Evolutionary conservation across 768 basidiomycete genomes (phyloP), one percentile per base, ranked within the genome.

Genomic region (Suillus decipiens): DNA sequence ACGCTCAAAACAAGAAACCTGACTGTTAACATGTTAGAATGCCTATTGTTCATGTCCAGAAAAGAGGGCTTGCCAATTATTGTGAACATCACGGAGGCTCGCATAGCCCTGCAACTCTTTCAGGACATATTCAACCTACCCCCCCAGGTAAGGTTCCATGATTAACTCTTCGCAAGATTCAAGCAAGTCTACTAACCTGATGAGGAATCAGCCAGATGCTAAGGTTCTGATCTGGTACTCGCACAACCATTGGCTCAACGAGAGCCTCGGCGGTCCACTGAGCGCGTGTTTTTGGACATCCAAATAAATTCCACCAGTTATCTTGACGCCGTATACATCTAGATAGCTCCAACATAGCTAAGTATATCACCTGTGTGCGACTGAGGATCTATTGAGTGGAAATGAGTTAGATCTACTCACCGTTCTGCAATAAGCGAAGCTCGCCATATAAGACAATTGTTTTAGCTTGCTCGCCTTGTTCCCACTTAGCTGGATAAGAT

Each of bases 1-100:
- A 22, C 84, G 80, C 56, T 84, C 84, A 64, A 83, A 85, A 66
- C 81, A 83, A n/a, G 84, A 84, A 7, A 84, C 77, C 68, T 84
- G 78, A 66, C 84, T 86, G 51, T 22, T 34, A 14, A n/a, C 24
- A 17, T 48, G 28, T 59, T 22, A 60, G 31, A 59, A 50, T 37
- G 9, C 14, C 4, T 10, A n/a, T 24, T 22, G 14, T 28, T 1
- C 1, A 61, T 11, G 14, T 17, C 36, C 60, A 45, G 34, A 45
- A 28, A 37, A 48, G 39, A 31, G 47, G 56, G 63, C 74, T 63
- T 74, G 77, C 84, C 82, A 83, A 54, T 64, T 37, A 54, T 74
- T 69, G n/a, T 70, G 61, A 43, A 72, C 70, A 61, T 85, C 80
- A 28, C 78, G 69, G 5, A 84, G 73, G 12, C 70, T 64, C 42